Base-by-base conservation (phyloP, 306 rosid species). In the Lathyrus aphaca region DNA sequence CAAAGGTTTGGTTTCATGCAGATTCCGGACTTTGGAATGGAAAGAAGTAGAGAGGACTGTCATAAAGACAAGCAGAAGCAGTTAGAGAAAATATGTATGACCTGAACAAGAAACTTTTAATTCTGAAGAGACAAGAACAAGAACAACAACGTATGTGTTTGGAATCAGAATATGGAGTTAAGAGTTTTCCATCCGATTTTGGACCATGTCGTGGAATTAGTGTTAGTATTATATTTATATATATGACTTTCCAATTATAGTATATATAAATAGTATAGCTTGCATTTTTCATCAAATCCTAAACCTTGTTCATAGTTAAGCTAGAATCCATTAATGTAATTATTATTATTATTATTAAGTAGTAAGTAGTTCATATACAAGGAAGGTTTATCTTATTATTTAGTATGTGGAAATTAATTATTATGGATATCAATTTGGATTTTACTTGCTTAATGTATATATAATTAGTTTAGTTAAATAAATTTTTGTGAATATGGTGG, bases 131-230 rank as follows among this genome's bases (percentile, higher is more conserved):
- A 71, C 77, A 49, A 49, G 32, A 53, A 68, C 68, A 35, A 5
- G 3, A 35, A 7, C 13, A 42, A 49, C 59, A 53, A 64, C 68
- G 48, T 29, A 23, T 65, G 74, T 57, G 50, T 67, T 73, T 80
- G 70, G 72, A 77, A 70, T 64, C 77, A 72, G 64, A 65, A 77
- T 69, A 54, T 84, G 72, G 82, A 64, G 53, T 62, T 62, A 35
- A 35, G 78, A 64, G 59, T 62, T 44, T 55, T 55, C 74, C 69
- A 71, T 82, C 84, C 83, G 77, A 79, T 86, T 84, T 84, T 77
- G 84, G 81, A 82, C 89, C 74, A 7, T 56, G 74, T 62, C 74
- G 75, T 73, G 80, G 87, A 83, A 68, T 65, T 67, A 23, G 79
- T 59, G 53, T 46, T 50, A 57, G 67, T 77, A 77, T 71, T 3